Evolutionary conservation across 2,329 filamentous ascomycete species (phyloP).

Genomic region (Stylonectria norvegica): DNA sequence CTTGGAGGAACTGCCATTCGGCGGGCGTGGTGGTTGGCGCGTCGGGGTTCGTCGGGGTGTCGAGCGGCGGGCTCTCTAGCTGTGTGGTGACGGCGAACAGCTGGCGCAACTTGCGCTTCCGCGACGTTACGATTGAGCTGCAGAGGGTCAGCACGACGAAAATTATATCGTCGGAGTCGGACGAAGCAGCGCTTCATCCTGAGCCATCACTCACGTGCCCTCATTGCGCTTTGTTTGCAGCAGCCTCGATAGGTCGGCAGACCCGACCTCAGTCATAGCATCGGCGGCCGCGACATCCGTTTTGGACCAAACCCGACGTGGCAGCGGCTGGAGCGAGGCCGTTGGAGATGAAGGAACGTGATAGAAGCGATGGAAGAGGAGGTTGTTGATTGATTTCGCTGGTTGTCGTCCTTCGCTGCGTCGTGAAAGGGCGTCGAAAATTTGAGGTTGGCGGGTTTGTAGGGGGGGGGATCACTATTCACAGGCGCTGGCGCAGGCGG

Average conservation of each 20-base stretch:
- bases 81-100: constrained; percentile 78
- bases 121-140: constrained; percentile 73
- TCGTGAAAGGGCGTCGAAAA: constrained; percentile 32
- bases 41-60: constrained; percentile 55
- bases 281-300: constrained; percentile 66
- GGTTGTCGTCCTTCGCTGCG: constrained; percentile 27
- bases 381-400: constrained; percentile 33
- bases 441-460: constrained; percentile 28
- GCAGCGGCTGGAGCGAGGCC: constrained; percentile 20
- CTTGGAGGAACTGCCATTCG: constrained; percentile 55
- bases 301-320: constrained; percentile 60
- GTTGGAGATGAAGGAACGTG: constrained; percentile 29
- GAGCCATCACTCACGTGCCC: constrained; percentile 51
- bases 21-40: constrained; percentile 49
- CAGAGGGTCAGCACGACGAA: constrained; percentile 42
- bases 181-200: constrained; percentile 47
- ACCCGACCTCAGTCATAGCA: constrained; percentile 70
- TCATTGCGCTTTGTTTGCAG: constrained; percentile 63
- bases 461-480: constrained; percentile 12
- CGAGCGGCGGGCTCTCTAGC: constrained; percentile 57
- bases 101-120: constrained; percentile 87
- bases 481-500: constrained; percentile 22
- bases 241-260: constrained; percentile 62
- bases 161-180: constrained; percentile 46
- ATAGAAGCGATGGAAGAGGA: constrained; percentile 31